phyloP scores from a whole-genome alignment of 208 protist species.

The Paratrypanosoma confusum region DNA sequence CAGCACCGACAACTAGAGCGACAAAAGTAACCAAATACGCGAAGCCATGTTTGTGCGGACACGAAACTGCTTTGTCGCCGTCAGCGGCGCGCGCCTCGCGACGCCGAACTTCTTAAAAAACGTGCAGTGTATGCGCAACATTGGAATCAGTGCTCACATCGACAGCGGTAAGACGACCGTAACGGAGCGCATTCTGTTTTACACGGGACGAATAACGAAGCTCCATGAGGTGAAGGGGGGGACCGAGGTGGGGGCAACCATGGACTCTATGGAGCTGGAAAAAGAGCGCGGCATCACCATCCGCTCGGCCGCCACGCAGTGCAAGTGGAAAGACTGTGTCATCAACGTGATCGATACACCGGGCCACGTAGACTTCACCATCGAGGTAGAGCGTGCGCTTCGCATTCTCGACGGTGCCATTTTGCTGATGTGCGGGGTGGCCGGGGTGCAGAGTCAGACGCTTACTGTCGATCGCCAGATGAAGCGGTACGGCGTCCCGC shows the following conservation, averaged over 20 bases:
- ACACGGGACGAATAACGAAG: conserved; percentile 92
- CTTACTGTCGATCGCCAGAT: conserved; percentile 99
- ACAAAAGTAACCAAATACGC: too few relatives aligned
- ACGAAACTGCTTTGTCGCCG: too few relatives aligned
- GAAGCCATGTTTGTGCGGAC: too few relatives aligned
- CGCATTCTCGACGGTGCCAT: conserved; percentile 98
- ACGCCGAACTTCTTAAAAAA: conserved; percentile 63
- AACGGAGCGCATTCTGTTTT: conserved; percentile 98
- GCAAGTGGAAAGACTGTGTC: conserved; percentile 88
- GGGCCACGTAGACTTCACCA: conserved; percentile 99
- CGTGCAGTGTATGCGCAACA: conserved; percentile 85
- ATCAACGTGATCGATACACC: conserved; percentile 99
- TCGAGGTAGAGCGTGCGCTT: conserved; percentile 97
- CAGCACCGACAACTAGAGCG: too few relatives aligned
- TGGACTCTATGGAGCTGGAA: conserved; percentile 99
- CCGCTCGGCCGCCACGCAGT: conserved; percentile 96
- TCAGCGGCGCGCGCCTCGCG: conserved; percentile 24
- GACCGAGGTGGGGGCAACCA: conserved; percentile 97
- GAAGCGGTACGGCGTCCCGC: conserved; percentile 96
- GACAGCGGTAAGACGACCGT: conserved; percentile 99
- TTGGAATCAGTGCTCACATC: conserved; percentile 98
- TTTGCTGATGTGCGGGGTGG: conserved; percentile 93
- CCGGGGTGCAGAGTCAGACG: conserved; percentile 97
- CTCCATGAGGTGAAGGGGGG: conserved; percentile 98
- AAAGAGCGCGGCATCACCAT: conserved; percentile 99